Base-by-base conservation (phyloP, 495 filamentous ascomycete species). In the Penicillium egyptiacum region DNA sequence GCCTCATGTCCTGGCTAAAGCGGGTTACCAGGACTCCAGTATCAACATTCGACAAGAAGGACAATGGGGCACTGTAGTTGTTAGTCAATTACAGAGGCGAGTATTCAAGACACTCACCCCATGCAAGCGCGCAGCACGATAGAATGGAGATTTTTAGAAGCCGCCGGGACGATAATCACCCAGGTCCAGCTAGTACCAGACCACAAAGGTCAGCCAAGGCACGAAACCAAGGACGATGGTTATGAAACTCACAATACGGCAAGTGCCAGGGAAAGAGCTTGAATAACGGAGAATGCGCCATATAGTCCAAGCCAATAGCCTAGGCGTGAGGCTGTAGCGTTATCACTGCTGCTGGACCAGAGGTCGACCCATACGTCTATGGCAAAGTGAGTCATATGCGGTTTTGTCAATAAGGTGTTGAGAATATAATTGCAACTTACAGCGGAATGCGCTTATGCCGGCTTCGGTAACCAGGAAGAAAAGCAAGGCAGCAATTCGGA, bases 1-100 rank as follows among this genome's bases (percentile, higher is more conserved):
- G 66, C 23, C 55, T 64, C 30, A 80, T 68, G 55, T 81, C 77
- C 53, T 81, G 79, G 37, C 71, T 74, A 55, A 81, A 80, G 4
- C 76, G 53, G 26, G 78, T 81, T 8, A 74, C 65, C 10, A 74
- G 71, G 19, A 69, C 51, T 7, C 76, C 75, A 25, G 71, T 70
- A 26, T 79, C 77, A 0, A 75, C 72, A 25, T 59, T 63, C 8
- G 71, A 65, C 41, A 79, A 66, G 57, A 77, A 80, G 33, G 61
- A 61, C 26, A 78, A 58, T 1, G 69, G 53, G 5, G 64, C 61
- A 41, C 60, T 63, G 14, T 4, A 16, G 2, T n/a, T 20, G 22
- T 64, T 60, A 61, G 61, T 46, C 0, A 45, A 26, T 12, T 12
- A 2, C 35, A 17, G 17, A 12, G 40, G 11, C 3, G 2, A 3